phyloP scores from a whole-genome alignment of 352 stramenopile species.

The Aphanomyces cochlioides region DNA sequence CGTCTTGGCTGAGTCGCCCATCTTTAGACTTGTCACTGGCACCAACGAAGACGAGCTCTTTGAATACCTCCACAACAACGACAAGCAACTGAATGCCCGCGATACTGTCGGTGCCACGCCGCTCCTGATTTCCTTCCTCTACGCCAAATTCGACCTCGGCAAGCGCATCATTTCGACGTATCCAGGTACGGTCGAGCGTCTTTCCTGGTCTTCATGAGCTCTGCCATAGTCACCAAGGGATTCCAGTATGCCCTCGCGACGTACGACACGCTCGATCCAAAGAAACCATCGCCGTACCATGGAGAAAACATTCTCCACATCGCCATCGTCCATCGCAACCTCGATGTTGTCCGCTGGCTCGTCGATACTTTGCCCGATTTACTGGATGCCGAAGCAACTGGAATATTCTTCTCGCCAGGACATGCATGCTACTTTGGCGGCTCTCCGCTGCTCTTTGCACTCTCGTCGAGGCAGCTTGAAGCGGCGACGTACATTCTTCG shows the following conservation, averaged over 20 bases:
- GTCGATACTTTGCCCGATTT: constrained; percentile 41
- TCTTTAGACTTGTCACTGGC: constrained; percentile 49
- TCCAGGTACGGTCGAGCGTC: not conserved
- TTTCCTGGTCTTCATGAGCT: not conserved
- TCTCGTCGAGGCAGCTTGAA: constrained; percentile 54
- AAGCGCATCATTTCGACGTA: constrained; percentile 40
- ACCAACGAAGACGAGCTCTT: constrained; percentile 40
- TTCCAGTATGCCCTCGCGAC: constrained; percentile 24
- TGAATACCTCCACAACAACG: constrained; percentile 38
- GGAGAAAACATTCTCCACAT: constrained; percentile 67
- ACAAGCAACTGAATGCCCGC: constrained; percentile 37
- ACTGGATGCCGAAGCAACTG: constrained; percentile 44
- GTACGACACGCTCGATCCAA: constrained; percentile 39
- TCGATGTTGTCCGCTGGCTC: constrained; percentile 42
- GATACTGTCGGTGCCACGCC: constrained; percentile 51
- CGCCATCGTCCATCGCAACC: constrained; percentile 52
- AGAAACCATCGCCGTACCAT: constrained; percentile 47
- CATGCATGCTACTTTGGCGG: constrained; percentile 63
- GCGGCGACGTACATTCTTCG: constrained; percentile 43
- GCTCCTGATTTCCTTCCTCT: constrained; percentile 56
- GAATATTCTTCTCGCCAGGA: constrained; percentile 49
- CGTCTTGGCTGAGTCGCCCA: constrained; percentile 47
- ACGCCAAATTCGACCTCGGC: constrained; percentile 52
- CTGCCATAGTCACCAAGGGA: constrained; percentile 7
- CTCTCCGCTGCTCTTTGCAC: constrained; percentile 51